Conservation (phyloP, 2,329 filamentous ascomycete species). For the Cyphellophora europaea region DNA sequence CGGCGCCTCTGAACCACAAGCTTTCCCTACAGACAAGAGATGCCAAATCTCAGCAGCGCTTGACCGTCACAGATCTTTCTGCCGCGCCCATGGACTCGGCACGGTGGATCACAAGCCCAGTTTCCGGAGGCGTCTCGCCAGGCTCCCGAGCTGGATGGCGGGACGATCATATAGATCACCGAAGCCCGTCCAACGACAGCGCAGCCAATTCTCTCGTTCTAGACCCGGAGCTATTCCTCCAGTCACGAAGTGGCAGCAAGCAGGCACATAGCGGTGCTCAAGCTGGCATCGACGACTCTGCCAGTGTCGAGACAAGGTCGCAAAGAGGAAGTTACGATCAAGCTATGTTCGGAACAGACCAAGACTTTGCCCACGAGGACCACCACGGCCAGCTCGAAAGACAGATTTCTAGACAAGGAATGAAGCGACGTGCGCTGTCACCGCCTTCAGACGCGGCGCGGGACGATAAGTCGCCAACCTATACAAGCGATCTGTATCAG, state of each 20-base stretch:
- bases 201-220: slow-evolving; percentile 27
- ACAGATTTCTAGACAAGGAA: slow-evolving; percentile 39
- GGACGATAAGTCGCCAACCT: slow-evolving; percentile 24
- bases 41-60: slow-evolving; percentile 6
- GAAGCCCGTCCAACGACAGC: slow-evolving; percentile 35
- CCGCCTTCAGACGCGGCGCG: slow-evolving; percentile 45
- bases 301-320: slow-evolving; percentile 40
- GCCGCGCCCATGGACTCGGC: slow-evolving; percentile 11
- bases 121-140: slow-evolving; percentile 32
- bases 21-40: slow-evolving; percentile 18
- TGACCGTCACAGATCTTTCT: slow-evolving; percentile 12
- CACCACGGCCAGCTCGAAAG: slow-evolving; percentile 27
- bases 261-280: slow-evolving; percentile 41
- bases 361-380: slow-evolving; percentile 31
- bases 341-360: slow-evolving; percentile 42
- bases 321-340: slow-evolving; percentile 56
- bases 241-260: slow-evolving; percentile 25
- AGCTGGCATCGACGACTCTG: slow-evolving; percentile 38
- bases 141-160: slow-evolving; percentile 29
- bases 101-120: slow-evolving; percentile 29
- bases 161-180: slow-evolving; percentile 29
- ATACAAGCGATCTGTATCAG: background rate
- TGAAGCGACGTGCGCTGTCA: slow-evolving; percentile 56
- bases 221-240: slow-evolving; percentile 30
- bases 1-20: slow-evolving; percentile 26